Percentiles rank a stretch among this genome's conserved stretches.
phyloP scores from a whole-genome alignment of 1,139 yeast genomes.

The Debaryomycetaceae sp. region DNA sequence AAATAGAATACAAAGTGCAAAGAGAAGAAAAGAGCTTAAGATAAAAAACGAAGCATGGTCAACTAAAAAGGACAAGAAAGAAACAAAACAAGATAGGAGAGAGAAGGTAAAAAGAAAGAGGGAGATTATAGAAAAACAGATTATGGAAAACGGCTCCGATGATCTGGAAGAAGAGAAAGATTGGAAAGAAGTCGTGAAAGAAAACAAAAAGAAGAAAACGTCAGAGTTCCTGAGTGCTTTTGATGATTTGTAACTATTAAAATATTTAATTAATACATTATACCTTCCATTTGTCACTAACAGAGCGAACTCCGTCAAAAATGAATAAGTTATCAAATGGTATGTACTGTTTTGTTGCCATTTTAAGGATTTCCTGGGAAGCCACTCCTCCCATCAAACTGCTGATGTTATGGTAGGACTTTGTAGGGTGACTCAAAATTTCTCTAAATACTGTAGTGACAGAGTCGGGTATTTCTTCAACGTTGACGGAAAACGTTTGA shows the following conservation, averaged over 20 bases:
- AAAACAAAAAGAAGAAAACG: conserved; percentile 56
- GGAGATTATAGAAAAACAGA: conserved; percentile 58
- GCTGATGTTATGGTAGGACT: conserved; percentile 30
- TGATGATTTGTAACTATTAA: conserved; percentile 55
- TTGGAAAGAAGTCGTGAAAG: conserved; percentile 82
- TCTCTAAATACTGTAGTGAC: conserved; percentile 22
- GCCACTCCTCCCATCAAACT: conserved; percentile 73
- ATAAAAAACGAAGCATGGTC: conserved; percentile 81
- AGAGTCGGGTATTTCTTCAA: conserved; percentile 11
- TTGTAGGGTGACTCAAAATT: conserved; percentile 26
- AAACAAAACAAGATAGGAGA: conserved; percentile 58
- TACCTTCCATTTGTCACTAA: conserved; percentile 49
- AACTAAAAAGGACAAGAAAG: conserved; percentile 60
- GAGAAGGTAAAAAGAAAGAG: conserved; percentile 62
- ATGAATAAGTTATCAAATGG: conserved; percentile 66
- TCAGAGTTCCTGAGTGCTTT: conserved; percentile 53
- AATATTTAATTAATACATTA: conserved; percentile 6
- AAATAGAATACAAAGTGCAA: conserved; percentile 45
- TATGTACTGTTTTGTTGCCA: conserved; percentile 68
- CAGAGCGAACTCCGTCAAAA: conserved; percentile 63
- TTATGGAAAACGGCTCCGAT: conserved; percentile 43
- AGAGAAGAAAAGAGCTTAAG: conserved; percentile 45
- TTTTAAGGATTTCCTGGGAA: conserved; percentile 68
- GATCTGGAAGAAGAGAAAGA: conserved; percentile 63
- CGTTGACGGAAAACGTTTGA: conserved; percentile 10